Percentiles rank a stretch among this genome's conserved stretches.
Evolutionary conservation across 352 stramenopile species (phyloP).

Genomic region (Phytopythium boreale): DNA sequence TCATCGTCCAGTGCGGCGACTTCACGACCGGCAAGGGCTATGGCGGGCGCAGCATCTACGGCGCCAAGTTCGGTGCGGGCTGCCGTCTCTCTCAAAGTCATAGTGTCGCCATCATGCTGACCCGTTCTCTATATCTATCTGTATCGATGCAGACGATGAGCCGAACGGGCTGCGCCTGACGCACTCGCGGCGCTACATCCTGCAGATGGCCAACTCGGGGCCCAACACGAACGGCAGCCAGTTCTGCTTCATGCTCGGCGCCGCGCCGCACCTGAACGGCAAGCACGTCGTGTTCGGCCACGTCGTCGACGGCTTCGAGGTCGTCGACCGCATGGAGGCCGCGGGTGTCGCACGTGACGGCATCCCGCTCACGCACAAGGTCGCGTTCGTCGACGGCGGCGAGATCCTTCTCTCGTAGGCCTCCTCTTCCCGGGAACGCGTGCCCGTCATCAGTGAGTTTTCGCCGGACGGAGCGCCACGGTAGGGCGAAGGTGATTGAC

Average conservation of each 20-base stretch:
- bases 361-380: slow-evolving; percentile 68
- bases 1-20: slow-evolving; percentile 98
- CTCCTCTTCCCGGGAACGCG: background rate
- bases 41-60: slow-evolving; percentile 97
- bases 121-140: background rate
- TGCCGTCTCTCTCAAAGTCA: background rate
- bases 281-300: slow-evolving; percentile 87
- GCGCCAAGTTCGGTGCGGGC: slow-evolving; percentile 88
- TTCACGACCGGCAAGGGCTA: slow-evolving; percentile 92
- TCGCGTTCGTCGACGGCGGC: slow-evolving; percentile 69
- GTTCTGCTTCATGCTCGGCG: slow-evolving; percentile 98
- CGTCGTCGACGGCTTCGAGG: slow-evolving; percentile 77
- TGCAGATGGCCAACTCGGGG: slow-evolving; percentile 98
- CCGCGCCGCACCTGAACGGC: slow-evolving; percentile 72
- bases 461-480: background rate
- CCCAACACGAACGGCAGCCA: slow-evolving; percentile 98
- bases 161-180: slow-evolving; percentile 84
- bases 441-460: background rate
- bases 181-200: slow-evolving; percentile 79
- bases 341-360: slow-evolving; percentile 61
- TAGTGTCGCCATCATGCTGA: background rate
- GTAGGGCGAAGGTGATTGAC: background rate
- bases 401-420: slow-evolving; percentile 42
- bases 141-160: slow-evolving; percentile 84
- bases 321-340: slow-evolving; percentile 82